These are phyloP conservation scores for Pleurotus sapidus DNA, from an alignment of 768 basidiomycete species.

Conservation along the genomic window DNA sequence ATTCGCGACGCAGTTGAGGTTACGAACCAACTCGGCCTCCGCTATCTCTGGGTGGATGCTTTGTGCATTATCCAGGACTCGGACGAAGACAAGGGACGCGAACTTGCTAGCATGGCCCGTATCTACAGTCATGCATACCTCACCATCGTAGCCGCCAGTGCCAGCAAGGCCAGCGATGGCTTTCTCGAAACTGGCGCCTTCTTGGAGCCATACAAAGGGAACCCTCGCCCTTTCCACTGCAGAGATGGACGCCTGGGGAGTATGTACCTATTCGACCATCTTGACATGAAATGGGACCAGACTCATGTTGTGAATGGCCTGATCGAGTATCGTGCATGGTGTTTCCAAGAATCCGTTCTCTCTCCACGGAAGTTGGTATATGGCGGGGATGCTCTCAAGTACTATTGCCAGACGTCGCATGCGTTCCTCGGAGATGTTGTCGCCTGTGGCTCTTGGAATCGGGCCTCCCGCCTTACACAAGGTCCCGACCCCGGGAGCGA, in stretches of 20 bases:
- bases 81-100: background rate
- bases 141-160: background rate
- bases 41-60: background rate
- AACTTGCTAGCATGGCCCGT: background rate
- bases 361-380: background rate
- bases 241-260: background rate
- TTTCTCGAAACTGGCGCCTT: background rate
- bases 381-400: background rate
- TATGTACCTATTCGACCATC: background rate
- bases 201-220: background rate
- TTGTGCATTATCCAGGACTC: slow-evolving; percentile 4
- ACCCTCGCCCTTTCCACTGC: background rate
- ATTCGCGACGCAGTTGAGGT: background rate
- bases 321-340: slow-evolving; percentile 1
- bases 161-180: background rate
- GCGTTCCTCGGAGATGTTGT: background rate
- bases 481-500: background rate
- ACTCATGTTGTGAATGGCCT: background rate
- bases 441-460: no score
- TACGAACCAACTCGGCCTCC: background rate
- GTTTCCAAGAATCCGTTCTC: background rate
- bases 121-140: background rate
- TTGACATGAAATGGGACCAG: background rate
- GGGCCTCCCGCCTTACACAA: background rate
- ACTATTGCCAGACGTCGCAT: background rate